Evolutionary conservation across 331 rosid species (phyloP).

Genomic region (Phaseolus coccineus): DNA sequence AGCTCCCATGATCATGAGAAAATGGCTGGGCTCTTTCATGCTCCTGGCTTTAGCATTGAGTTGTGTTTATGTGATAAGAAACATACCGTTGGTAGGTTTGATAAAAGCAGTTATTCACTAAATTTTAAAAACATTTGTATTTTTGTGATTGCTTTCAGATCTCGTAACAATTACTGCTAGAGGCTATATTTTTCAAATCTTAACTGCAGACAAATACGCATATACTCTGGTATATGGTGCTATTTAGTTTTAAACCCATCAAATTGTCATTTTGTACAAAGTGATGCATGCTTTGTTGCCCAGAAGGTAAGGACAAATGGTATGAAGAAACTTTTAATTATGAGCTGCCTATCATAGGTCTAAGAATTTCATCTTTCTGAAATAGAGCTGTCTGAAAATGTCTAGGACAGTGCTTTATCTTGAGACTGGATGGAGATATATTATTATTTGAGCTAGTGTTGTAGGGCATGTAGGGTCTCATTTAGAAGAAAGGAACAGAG

Average conservation of each 20-base stretch:
- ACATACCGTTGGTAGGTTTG: conserved; percentile 31
- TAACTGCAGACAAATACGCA: not conserved
- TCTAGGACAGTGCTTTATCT: not conserved
- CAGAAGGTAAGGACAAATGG: conserved; percentile 2
- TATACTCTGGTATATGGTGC: conserved; percentile 8
- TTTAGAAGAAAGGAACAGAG: not conserved
- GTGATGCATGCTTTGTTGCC: not conserved
- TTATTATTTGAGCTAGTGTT: not conserved
- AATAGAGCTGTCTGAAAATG: not conserved
- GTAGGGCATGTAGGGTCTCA: not conserved
- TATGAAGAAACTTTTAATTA: not conserved
- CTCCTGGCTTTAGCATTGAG: conserved; percentile 22
- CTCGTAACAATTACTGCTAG: not conserved
- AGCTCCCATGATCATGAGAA: conserved; percentile 26
- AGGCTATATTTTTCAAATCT: conserved; percentile 9
- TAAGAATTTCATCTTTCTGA: not conserved
- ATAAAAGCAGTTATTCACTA: conserved; percentile 33
- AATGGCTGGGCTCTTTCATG: conserved; percentile 5
- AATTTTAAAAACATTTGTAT: conserved; percentile 32
- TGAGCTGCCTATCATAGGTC: not conserved
- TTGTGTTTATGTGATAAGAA: conserved; percentile 40
- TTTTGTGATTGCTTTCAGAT: conserved; percentile 21
- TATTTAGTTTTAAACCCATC: not conserved
- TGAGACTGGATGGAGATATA: not conserved
- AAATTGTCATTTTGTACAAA: conserved; percentile 7